A percentile compares a stretch with the other conserved stretches of the same genome.
Conservation (phyloP, 805 yeast species). For the Cyberlindnera suaveolens region DNA sequence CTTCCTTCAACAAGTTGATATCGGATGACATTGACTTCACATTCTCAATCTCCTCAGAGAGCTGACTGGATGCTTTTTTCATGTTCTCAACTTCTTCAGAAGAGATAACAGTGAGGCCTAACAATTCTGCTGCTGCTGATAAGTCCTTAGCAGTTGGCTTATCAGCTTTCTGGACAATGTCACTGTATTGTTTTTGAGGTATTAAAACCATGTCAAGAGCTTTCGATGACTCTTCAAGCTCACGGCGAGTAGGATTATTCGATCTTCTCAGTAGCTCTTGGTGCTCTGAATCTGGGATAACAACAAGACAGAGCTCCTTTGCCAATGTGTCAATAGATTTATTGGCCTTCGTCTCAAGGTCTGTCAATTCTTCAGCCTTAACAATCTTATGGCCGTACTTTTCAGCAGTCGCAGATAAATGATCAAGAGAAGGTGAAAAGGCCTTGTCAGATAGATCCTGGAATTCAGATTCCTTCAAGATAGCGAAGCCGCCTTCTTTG, state of each 20-base stretch:
- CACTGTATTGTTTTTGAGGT: conserved; percentile 5
- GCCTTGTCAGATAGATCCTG: conserved; percentile 15
- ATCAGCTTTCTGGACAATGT: conserved; percentile 14
- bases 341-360: conserved; percentile 7
- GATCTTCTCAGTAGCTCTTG: conserved; percentile 12
- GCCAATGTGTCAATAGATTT: conserved; percentile 17
- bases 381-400: conserved; percentile 15
- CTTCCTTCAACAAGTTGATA: conserved; percentile 5
- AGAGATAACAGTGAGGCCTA: conserved; percentile 16
- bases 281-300: conserved; percentile 6
- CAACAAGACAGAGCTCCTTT: conserved; percentile 4
- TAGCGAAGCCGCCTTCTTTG: conserved; percentile 10
- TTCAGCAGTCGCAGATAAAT: conserved; percentile 11
- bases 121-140: conserved; percentile 9
- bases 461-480: conserved; percentile 10
- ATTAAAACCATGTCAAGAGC: conserved; percentile 5
- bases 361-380: conserved; percentile 12
- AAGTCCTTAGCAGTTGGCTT: conserved; percentile 24
- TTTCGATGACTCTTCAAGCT: conserved; percentile 3
- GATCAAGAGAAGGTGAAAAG: conserved; percentile 17
- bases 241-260: conserved; percentile 15
- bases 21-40: conserved; percentile 1
- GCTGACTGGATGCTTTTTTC: neutral
- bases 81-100: conserved; percentile 2
- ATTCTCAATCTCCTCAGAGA: conserved; percentile 3